Evolutionary conservation across 345 rosid species (phyloP).

Genomic region (Zanthoxylum bungeanum): DNA sequence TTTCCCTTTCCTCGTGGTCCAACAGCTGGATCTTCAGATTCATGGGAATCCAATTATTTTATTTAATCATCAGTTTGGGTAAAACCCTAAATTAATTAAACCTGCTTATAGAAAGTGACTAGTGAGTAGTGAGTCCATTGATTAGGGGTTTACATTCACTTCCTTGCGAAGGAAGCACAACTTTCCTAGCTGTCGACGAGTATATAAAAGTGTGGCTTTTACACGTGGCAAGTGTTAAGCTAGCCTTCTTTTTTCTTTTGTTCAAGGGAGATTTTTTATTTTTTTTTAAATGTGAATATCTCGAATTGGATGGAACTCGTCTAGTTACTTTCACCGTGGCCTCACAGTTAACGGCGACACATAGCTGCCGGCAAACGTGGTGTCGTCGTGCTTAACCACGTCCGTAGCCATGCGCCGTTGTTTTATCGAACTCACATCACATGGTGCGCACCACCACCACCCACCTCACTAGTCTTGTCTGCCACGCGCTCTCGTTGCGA

Average conservation of each 20-base stretch:
- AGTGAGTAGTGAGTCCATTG: background rate
- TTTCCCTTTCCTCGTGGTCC: background rate
- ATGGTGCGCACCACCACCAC: background rate
- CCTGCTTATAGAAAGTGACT: background rate
- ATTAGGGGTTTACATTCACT: background rate
- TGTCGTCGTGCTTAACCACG: background rate
- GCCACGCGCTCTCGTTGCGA: background rate
- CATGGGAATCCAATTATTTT: background rate
- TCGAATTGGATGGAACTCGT: too few species aligned
- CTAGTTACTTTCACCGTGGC: background rate
- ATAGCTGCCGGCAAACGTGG: slow-evolving; percentile 15
- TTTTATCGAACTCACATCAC: background rate
- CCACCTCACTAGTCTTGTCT: too few species aligned
- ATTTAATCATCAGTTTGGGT: background rate
- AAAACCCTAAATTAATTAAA: background rate
- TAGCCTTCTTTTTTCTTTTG: too few species aligned
- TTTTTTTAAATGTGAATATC: too few species aligned
- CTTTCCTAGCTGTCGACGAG: background rate
- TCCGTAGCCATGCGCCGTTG: background rate
- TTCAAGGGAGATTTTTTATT: too few species aligned
- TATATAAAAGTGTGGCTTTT: background rate
- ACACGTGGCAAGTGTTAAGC: slow-evolving; percentile 23
- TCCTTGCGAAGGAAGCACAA: background rate
- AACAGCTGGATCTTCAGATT: slow-evolving; percentile 12
- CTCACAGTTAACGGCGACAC: background rate